phyloP scores from a whole-genome alignment of 441 rosid genomes.

The Brassica hybrid region DNA sequence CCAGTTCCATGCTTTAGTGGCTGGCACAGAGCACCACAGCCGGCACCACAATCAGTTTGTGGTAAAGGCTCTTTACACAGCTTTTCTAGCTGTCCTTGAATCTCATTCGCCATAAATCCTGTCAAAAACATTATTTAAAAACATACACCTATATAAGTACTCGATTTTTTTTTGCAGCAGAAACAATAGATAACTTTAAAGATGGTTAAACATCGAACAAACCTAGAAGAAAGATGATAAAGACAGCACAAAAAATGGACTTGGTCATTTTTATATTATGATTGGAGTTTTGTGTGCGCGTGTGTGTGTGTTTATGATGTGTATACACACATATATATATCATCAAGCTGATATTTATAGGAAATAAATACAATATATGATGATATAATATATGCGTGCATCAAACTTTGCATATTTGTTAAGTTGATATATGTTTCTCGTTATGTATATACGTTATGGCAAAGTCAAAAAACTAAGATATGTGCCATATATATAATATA shows the following conservation, averaged over 20 bases:
- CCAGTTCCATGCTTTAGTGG: neutral
- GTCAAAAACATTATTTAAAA: neutral
- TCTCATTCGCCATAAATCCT: slow-evolving; percentile 3
- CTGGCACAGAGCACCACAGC: slow-evolving; percentile 9
- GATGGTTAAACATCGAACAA: neutral
- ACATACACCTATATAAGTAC: neutral
- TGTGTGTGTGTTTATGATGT: neutral
- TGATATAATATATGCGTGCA: neutral
- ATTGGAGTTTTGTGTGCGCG: neutral
- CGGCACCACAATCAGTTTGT: slow-evolving; percentile 4
- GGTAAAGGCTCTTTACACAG: neutral
- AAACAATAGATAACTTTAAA: neutral
- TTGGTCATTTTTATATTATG: slow-evolving; percentile 2
- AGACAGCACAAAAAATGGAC: neutral
- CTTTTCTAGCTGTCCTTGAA: slow-evolving; percentile 3
- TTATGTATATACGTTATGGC: neutral
- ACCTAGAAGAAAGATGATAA: slow-evolving; percentile 5
- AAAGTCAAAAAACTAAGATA: neutral
- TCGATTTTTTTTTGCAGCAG: neutral
- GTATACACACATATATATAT: neutral
- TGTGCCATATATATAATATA: neutral
- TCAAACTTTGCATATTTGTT: neutral
- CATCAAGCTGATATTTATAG: neutral
- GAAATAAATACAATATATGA: neutral
- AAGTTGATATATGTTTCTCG: slow-evolving; percentile 1